Evolutionary conservation across 176 grass and related monocot genomes (phyloP).

Genomic region (Ampelocalamus luodianensis): DNA sequence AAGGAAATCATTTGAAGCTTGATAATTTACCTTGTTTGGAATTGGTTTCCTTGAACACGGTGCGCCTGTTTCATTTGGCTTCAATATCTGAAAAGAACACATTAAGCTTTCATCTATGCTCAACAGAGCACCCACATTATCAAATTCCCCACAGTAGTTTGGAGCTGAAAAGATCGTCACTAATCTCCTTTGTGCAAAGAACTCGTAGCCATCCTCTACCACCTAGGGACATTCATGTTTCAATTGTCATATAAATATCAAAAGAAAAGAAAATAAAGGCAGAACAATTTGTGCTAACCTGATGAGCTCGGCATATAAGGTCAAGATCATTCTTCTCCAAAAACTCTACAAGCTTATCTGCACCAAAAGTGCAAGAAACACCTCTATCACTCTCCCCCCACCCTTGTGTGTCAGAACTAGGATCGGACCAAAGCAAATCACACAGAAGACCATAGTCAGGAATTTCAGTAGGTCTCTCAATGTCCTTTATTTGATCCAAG

Average conservation of each 20-base stretch:
- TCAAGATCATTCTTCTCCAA: slow-evolving; percentile 88
- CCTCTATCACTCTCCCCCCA: slow-evolving; percentile 87
- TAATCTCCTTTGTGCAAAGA: slow-evolving; percentile 82
- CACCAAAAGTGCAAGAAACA: slow-evolving; percentile 77
- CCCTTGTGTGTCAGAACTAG: slow-evolving; percentile 61
- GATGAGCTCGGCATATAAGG: slow-evolving; percentile 74
- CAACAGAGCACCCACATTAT: slow-evolving; percentile 80
- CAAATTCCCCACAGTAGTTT: slow-evolving; percentile 83
- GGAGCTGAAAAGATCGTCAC: slow-evolving; percentile 88
- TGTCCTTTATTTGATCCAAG: slow-evolving; percentile 75
- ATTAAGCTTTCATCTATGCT: slow-evolving; percentile 75
- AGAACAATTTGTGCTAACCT: slow-evolving; percentile 46
- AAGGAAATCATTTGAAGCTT: slow-evolving; percentile 8
- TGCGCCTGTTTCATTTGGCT: slow-evolving; percentile 58
- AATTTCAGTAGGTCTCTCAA: slow-evolving; percentile 73
- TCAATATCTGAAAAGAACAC: slow-evolving; percentile 84
- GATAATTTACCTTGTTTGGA: slow-evolving; percentile 65
- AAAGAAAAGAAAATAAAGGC: background rate
- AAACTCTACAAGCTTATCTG: slow-evolving; percentile 82
- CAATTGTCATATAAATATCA: slow-evolving; percentile 1
- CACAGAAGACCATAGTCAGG: slow-evolving; percentile 78
- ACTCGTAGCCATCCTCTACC: slow-evolving; percentile 83
- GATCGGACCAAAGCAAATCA: slow-evolving; percentile 85
- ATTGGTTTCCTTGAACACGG: slow-evolving; percentile 57
- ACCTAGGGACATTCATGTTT: slow-evolving; percentile 45